phyloP scores from a whole-genome alignment of 192 early-diverging fungal species.

The Backusella circina region DNA sequence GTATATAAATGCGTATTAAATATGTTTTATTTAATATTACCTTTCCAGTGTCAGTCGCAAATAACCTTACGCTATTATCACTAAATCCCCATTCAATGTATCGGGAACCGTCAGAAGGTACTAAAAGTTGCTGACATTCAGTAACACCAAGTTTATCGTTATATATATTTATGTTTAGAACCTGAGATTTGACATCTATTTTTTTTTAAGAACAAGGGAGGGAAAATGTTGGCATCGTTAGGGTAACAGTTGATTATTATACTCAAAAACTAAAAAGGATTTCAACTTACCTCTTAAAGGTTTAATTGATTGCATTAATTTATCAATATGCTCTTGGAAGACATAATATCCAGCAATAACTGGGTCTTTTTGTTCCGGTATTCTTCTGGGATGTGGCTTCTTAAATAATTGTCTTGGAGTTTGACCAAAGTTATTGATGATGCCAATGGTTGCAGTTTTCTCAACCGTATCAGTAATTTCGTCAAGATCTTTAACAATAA shows the following conservation, averaged over 20 bases:
- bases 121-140: constrained; percentile 37
- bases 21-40: constrained; percentile 14
- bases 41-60: constrained; percentile 45
- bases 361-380: constrained; percentile 33
- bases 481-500: constrained; percentile 60
- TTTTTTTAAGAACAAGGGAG: background rate
- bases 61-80: constrained; percentile 55
- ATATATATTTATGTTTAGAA: constrained; percentile 45
- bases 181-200: constrained; percentile 45
- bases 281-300: constrained; percentile 50
- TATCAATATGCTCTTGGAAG: constrained; percentile 44
- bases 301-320: constrained; percentile 48
- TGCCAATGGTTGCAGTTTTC: constrained; percentile 82
- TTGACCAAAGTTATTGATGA: constrained; percentile 97
- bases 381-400: constrained; percentile 72
- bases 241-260: too few relatives aligned
- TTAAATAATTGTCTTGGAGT: constrained; percentile 89
- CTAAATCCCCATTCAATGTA: constrained; percentile 64
- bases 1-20: background rate
- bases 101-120: constrained; percentile 38
- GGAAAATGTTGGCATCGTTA: background rate
- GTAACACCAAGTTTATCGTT: constrained; percentile 37
- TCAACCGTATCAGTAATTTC: constrained; percentile 85
- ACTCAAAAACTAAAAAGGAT: background rate
- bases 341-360: constrained; percentile 38